Conservation (phyloP, 177 flowering plant genomes). For the Vitis hybrid region DNA sequence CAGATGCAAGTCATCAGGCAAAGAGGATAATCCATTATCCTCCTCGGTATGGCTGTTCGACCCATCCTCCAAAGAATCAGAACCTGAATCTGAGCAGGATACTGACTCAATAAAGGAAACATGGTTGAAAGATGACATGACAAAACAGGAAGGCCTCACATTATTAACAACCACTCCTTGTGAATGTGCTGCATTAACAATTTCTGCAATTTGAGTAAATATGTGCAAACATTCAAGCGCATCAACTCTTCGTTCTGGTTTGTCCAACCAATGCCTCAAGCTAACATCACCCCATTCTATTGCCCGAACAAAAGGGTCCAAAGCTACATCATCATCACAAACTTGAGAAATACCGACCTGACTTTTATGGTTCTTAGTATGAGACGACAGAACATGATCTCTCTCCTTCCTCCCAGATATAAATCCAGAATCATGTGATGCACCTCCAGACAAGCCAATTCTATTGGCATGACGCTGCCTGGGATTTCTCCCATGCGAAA, state of each 20-base stretch:
- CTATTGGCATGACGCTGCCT: conserved; percentile 29
- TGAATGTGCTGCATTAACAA: conserved; percentile 77
- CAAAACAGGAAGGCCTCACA: conserved; percentile 95
- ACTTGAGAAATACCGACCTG: conserved; percentile 46
- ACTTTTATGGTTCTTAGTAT: conserved; percentile 28
- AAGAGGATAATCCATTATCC: conserved; percentile 33
- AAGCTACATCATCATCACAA: conserved; percentile 39
- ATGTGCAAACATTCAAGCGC: conserved; percentile 79
- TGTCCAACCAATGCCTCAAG: conserved; percentile 94
- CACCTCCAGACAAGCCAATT: conserved; percentile 33
- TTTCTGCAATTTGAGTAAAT: conserved; percentile 85
- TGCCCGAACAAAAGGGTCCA: conserved; percentile 23
- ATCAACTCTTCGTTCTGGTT: conserved; percentile 66
- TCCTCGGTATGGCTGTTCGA: conserved; percentile 35
- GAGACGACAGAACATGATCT: conserved; percentile 22
- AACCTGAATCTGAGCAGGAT: conserved; percentile 88
- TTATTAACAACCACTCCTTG: conserved; percentile 84
- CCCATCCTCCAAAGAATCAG: conserved; percentile 68
- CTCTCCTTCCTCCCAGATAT: conserved; percentile 23
- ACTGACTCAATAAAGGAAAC: conserved; percentile 93
- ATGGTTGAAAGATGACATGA: conserved; percentile 87
- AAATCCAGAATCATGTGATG: conserved; percentile 29
- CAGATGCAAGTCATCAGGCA: conserved; percentile 25
- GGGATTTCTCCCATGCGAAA: conserved; percentile 41
- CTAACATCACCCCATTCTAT: conserved; percentile 70